Evolutionary conservation across 2,329 filamentous ascomycete genomes (phyloP).

Genomic region (Hypomyces rosellus): DNA sequence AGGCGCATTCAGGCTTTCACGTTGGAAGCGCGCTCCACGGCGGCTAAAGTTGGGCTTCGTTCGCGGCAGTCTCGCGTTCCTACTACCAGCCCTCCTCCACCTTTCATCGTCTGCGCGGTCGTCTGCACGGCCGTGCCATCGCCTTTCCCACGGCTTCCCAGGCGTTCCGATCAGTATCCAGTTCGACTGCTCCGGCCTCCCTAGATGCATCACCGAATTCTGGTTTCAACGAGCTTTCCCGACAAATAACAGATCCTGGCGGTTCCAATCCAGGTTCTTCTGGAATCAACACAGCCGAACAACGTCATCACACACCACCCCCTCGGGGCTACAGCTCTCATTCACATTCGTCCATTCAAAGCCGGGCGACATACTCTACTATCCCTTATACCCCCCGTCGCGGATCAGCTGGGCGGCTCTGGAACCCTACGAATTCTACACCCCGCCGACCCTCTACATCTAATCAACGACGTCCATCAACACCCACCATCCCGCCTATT

Average conservation of each 20-base stretch:
- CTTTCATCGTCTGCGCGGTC: conserved; percentile 32
- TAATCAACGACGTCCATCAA: conserved; percentile 43
- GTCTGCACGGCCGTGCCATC: conserved; percentile 39
- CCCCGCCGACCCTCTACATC: conserved; percentile 32
- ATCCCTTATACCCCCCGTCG: conserved; percentile 18
- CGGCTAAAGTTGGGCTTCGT: background rate
- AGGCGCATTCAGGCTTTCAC: no score
- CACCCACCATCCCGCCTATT: conserved; percentile 46
- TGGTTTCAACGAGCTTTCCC: conserved; percentile 24
- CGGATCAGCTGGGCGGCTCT: conserved; percentile 45
- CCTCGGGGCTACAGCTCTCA: background rate
- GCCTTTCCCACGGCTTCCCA: conserved; percentile 44
- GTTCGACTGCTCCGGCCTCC: conserved; percentile 21
- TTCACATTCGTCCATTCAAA: conserved; percentile 3
- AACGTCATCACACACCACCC: conserved; percentile 10
- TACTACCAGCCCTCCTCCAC: conserved; percentile 18
- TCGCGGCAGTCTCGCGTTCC: conserved; percentile 15
- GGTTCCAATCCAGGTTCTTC: conserved; percentile 1
- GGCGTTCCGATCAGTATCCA: conserved; percentile 26
- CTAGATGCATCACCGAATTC: conserved; percentile 23
- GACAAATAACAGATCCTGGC: conserved; percentile 25
- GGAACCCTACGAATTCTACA: conserved; percentile 57
- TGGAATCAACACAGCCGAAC: conserved; percentile 12
- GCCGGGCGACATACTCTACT: conserved; percentile 17
- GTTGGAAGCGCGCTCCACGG: no score